Base-by-base conservation (phyloP, 257 asterid genomes). In the Fraxinus anomala region DNA sequence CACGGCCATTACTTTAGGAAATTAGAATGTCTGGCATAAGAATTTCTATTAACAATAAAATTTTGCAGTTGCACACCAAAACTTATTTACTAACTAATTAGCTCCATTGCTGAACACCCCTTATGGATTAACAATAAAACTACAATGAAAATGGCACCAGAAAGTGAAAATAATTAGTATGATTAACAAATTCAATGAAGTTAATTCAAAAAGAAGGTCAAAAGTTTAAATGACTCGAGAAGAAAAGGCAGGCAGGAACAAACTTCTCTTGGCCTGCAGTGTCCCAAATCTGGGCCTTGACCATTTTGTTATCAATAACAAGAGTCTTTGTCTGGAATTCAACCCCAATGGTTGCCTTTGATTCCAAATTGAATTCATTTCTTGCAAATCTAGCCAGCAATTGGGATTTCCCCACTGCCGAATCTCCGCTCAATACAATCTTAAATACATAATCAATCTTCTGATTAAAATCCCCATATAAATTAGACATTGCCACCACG, bases 231-330 rank as follows among this genome's bases (percentile, higher is more conserved):
- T n/a, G 24, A 49, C 49, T 70, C 19, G 7, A 47, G 49, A 47
- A 31, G 5, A 77, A 26, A 61, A n/a, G 30, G 23, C 30, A 54
- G 49, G 3, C 78, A 39, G 17, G 5, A 44, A 79, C 74, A 72
- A 47, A 90, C 97, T 97, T 90, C 80, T 93, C 98, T 84, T 91
- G 97, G 37, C 98, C 98, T n/a, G 98, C 98, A 80, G 98, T 93
- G 76, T 93, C 98, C 97, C 98, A 93, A 86, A 93, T 93, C 84
- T 93, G 98, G 10, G 98, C 96, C 93, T 93, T 93, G 26, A 91
- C 95, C 31, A 93, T 90, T 72, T 90, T 93, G 2, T 85, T 80
- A 86, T 93, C 98, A 70, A 93, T 86, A 33, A 85, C 56, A 31
- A 93, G 97, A 78, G 98, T 89, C 79, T 93, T 93, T 6, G 97